These are phyloP conservation scores for Colletotrichum sp. DNA, from an alignment of 2,329 filamentous ascomycete species.

Conservation along the genomic window DNA sequence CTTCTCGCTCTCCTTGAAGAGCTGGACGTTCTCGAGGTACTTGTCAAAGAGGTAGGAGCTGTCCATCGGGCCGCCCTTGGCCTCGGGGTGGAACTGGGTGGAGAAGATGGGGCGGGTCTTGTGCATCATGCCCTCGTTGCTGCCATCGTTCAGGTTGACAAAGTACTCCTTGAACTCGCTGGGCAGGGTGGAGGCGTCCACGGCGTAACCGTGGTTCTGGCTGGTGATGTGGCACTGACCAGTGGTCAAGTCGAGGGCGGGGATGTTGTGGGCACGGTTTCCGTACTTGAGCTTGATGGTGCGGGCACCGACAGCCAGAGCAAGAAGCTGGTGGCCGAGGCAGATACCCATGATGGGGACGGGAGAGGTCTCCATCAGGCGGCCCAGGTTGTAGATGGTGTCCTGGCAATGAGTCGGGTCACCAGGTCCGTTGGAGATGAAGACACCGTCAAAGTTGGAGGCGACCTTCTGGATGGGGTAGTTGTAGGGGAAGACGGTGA, in stretches of 20 bases:
- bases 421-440: conserved; percentile 98
- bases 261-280: conserved; percentile 98
- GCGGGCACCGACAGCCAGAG: conserved; percentile 83
- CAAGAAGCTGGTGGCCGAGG: conserved; percentile 94
- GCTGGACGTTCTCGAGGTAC: conserved; percentile 87
- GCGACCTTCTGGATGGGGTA: conserved; percentile 98
- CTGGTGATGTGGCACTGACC: conserved; percentile 98
- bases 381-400: conserved; percentile 89
- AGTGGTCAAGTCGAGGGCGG: conserved; percentile 90
- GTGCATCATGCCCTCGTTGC: conserved; percentile 98
- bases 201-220: conserved; percentile 98
- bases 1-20: conserved; percentile 85
- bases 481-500: conserved; percentile 95
- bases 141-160: conserved; percentile 96
- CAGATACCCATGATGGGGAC: conserved; percentile 98
- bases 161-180: conserved; percentile 97
- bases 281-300: conserved; percentile 99
- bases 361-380: conserved; percentile 89
- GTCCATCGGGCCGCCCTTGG: conserved; percentile 96
- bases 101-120: conserved; percentile 96
- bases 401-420: conserved; percentile 97
- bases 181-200: conserved; percentile 83
- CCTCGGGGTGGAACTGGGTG: conserved; percentile 98
- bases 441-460: conserved; percentile 96
- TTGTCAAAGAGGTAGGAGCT: conserved; percentile 96